Evolutionary conservation across 768 basidiomycete species (phyloP).

Genomic region (Paxillus ammoniavirescens): DNA sequence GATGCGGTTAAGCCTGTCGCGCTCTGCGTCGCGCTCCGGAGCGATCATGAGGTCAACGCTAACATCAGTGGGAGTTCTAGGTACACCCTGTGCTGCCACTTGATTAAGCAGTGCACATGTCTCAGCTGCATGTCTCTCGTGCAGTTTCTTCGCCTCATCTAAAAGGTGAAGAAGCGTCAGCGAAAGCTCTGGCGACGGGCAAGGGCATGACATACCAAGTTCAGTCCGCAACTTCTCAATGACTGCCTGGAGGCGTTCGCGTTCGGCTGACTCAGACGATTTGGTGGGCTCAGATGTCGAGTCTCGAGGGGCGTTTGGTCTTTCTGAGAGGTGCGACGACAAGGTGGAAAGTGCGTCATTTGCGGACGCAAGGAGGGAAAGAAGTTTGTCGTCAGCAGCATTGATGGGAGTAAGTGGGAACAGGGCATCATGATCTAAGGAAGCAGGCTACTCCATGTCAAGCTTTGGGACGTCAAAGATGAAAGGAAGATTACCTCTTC

Average conservation of each 20-base stretch:
- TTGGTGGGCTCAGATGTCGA: slow-evolving; percentile 14
- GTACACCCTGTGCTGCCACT: slow-evolving; percentile 42
- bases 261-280: slow-evolving; percentile 38
- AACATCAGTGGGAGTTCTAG: slow-evolving; percentile 38
- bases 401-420: slow-evolving; percentile 55
- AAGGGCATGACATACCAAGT: slow-evolving; percentile 44
- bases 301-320: slow-evolving; percentile 7
- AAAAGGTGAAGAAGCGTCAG: slow-evolving; percentile 9
- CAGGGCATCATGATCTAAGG: slow-evolving; percentile 45
- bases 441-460: slow-evolving; percentile 37
- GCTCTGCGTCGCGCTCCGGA: slow-evolving; percentile 55
- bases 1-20: slow-evolving; percentile 50
- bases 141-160: slow-evolving; percentile 51
- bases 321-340: slow-evolving; percentile 11
- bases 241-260: slow-evolving; percentile 47
- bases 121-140: slow-evolving; percentile 40
- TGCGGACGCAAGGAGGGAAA: slow-evolving; percentile 41
- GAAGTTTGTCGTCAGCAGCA: slow-evolving; percentile 48
- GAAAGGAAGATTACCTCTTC: slow-evolving; percentile 45
- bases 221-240: slow-evolving; percentile 54
- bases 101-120: slow-evolving; percentile 56
- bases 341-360: slow-evolving; percentile 33
- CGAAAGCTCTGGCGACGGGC: neutral
- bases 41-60: slow-evolving; percentile 53
- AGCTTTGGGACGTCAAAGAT: neutral